Evolutionary conservation across 192 early-diverging fungal genomes (phyloP), one percentile per base, ranked within the genome.

Genomic region (Powellomyces hirtus): DNA sequence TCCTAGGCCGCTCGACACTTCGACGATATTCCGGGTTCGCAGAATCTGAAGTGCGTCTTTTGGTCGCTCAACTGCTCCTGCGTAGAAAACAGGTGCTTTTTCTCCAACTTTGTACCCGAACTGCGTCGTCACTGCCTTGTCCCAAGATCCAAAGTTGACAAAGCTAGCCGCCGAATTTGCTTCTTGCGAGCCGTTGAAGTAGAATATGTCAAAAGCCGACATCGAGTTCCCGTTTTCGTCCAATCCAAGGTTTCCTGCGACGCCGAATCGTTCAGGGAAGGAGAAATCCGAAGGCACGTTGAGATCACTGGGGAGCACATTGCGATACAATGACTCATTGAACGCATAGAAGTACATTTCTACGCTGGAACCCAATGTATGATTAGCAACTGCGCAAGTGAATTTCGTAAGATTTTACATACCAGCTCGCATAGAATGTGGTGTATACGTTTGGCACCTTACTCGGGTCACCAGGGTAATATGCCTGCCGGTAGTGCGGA

Each of bases 21-120:
- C 51, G 4, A 66, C 64, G 22, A 27, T 36, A n/a, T 20, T 38
- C 31, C 29, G 38, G 16, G n/a, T 5, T 35, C 37, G 20, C 4
- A 11, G 20, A 18, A 66, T 31, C 26, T 66, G 20, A 30, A 66
- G 49, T n/a, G 36, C 34, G 24, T 66, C 64, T 10, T 26, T 26
- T 24, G 64, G 64, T 31, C 42, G 55, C 0, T 10, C 27, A 7
- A 38, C 27, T 5, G 37, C 64, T 2, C 52, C 52, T 7, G 30
- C n/a, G 35, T 38, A 36, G 33, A 57, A 66, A 4, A 53, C 31
- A 18, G 35, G 31, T 1, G 40, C 20, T 45, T 53, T 53, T 14
- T 38, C 50, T 4, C 6, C 34, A 26, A 38, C 24, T 0, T 38
- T 38, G n/a, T n/a, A n/a, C n/a, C n/a, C n/a, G n/a, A n/a, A n/a